Percentiles rank a stretch among this genome's conserved stretches.
Evolutionary conservation across 1,139 yeast species (phyloP).

Genomic region (Debaryomyces sp.): DNA sequence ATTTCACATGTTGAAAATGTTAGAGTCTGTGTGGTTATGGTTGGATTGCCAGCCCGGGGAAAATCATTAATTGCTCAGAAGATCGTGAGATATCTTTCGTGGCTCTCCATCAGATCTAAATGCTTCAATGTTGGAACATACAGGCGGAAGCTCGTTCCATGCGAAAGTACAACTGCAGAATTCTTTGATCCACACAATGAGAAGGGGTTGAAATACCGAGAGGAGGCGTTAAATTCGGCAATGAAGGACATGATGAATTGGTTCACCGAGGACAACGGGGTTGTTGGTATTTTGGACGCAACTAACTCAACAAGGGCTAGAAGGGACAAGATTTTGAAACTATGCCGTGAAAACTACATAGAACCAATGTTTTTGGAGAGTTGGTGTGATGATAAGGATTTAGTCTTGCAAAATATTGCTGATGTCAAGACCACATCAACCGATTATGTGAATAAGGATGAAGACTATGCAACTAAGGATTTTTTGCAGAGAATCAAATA

Average conservation of each 20-base stretch:
- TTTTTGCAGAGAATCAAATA: conserved; percentile 71
- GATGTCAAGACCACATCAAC: conserved; percentile 91
- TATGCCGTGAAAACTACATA: conserved; percentile 67
- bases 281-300: conserved; percentile 91
- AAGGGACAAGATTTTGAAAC: conserved; percentile 63
- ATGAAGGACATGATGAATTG: conserved; percentile 84
- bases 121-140: conserved; percentile 90
- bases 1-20: conserved; percentile 72
- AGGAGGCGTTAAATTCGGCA: conserved; percentile 72
- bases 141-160: conserved; percentile 57
- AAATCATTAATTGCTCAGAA: conserved; percentile 81
- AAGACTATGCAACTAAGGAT: conserved; percentile 73
- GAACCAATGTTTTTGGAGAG: conserved; percentile 93
- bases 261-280: conserved; percentile 80
- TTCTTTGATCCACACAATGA: conserved; percentile 72
- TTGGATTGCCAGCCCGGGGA: conserved; percentile 72
- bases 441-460: conserved; percentile 74
- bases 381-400: conserved; percentile 81
- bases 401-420: conserved; percentile 74
- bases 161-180: conserved; percentile 52
- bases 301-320: conserved; percentile 73
- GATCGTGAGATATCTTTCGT: conserved; percentile 83
- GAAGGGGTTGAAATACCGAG: conserved; percentile 64
- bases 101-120: conserved; percentile 87
- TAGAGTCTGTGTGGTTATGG: conserved; percentile 77